Base-by-base conservation (phyloP, 306 rosid species). In the Lupinus albus region DNA sequence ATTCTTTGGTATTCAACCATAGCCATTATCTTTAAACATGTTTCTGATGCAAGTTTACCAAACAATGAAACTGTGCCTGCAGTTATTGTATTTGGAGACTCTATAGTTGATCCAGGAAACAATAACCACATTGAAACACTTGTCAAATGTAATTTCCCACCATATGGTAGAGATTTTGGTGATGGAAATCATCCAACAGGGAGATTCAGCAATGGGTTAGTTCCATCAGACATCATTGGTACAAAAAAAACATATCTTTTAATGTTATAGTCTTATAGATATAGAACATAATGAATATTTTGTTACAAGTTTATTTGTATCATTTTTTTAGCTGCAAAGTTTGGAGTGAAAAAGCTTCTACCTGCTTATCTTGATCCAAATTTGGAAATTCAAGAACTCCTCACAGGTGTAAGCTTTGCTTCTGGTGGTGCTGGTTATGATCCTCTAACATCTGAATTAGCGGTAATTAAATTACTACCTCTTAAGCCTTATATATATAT, bases 381-480 rank as follows among this genome's bases (percentile, higher is more conserved):
- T 75, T 50, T 85, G 72, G 49, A 78, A 50, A 48, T 68, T 16
- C 21, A 84, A 12, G 97, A 91, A 64, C 83, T 91, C 47, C 86
- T 84, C 18, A 89, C 86, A 0, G 97, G 96, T 44, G 96, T 91
- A 21, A 79, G 88, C 78, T 89, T 89, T 60, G 96, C 96, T 61
- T 88, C 96, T 0, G 94, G 89, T 7, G 97, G 87, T 36, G 70
- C 90, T 0, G 97, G 97, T 52, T 91, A 75, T 77, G 97, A 91
- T 54, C 91, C 96, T 76, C 86, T 86, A 14, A 85, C 97, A 2
- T 8, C 94, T n/a, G 7, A 75, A 48, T 25, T 91, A 62, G 74
- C 33, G 78, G 96, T 86, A 77, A n/a, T n/a, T n/a, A n/a, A 11
- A 11, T 49, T 14, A 51, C 65, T 11, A 41, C 33, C 30, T 48